These are phyloP conservation scores for Arctium lappa DNA, from an alignment of 129 eudicot species.

Conservation along the genomic window DNA sequence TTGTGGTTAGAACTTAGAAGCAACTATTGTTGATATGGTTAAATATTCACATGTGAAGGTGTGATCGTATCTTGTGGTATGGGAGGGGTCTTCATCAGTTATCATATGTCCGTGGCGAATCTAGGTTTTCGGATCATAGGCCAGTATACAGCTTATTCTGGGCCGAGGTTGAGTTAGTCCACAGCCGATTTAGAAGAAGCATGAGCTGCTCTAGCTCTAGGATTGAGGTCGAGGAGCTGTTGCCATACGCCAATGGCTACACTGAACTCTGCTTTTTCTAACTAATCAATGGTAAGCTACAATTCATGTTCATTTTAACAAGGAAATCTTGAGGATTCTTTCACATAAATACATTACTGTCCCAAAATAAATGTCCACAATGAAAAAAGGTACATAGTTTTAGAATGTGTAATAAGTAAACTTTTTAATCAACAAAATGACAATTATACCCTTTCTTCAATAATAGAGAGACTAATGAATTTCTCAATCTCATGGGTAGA, in stretches of 20 bases:
- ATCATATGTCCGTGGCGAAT: conserved; percentile 93
- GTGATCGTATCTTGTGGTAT: conserved; percentile 91
- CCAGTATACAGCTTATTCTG: conserved; percentile 85
- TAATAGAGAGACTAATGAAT: no score
- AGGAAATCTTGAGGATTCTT: background rate
- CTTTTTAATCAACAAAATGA: background rate
- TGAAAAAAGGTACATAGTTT: background rate
- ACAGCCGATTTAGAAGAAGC: conserved; percentile 64
- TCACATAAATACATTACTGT: background rate
- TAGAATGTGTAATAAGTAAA: background rate
- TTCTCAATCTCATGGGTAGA: background rate
- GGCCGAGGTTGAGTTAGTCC: conserved; percentile 86
- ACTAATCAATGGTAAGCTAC: conserved; percentile 25
- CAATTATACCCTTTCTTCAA: background rate
- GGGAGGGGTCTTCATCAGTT: conserved; percentile 89
- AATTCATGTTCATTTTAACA: background rate
- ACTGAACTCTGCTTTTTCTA: conserved; percentile 93
- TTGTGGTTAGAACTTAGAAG: background rate
- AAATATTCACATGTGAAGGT: conserved; percentile 44
- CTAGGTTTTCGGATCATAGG: conserved; percentile 87
- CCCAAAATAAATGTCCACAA: background rate
- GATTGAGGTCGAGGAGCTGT: conserved; percentile 78
- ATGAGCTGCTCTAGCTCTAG: conserved; percentile 80
- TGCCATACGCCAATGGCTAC: conserved; percentile 84
- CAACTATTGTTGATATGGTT: background rate